Conservation (phyloP, 2,329 filamentous ascomycete genomes). For the Fusarium avenaceum region DNA sequence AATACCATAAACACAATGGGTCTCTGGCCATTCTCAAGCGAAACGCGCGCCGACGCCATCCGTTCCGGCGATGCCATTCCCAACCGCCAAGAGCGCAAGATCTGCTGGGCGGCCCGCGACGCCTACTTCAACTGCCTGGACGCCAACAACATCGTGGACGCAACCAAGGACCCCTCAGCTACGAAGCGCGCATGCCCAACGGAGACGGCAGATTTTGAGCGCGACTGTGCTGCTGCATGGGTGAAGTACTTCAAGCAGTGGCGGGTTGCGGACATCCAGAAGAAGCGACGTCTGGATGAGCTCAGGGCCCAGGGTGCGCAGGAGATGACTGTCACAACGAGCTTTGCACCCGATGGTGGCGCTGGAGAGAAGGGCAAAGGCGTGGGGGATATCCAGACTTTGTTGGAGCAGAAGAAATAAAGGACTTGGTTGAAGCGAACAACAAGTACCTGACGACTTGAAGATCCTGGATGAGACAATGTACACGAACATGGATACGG, state of each 20-base stretch:
- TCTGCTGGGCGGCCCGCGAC: slow-evolving; percentile 93
- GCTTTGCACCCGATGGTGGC: slow-evolving; percentile 55
- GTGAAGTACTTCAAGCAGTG: slow-evolving; percentile 99
- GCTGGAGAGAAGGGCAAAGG: slow-evolving; percentile 51
- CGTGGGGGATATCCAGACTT: slow-evolving; percentile 56
- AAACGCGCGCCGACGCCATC: slow-evolving; percentile 66
- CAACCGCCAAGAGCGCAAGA: slow-evolving; percentile 82
- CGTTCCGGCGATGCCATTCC: slow-evolving; percentile 77
- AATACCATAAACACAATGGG: slow-evolving; percentile 58
- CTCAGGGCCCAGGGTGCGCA: slow-evolving; percentile 80
- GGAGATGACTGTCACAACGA: slow-evolving; percentile 63
- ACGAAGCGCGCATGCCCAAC: slow-evolving; percentile 57
- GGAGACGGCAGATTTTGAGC: slow-evolving; percentile 74
- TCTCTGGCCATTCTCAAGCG: slow-evolving; percentile 61
- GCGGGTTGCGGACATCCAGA: slow-evolving; percentile 91
- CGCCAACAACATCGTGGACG: slow-evolving; percentile 82
- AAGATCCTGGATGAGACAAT: slow-evolving; percentile 12
- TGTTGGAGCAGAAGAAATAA: slow-evolving; percentile 56
- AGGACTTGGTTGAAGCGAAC: background rate
- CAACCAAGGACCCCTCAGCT: slow-evolving; percentile 59
- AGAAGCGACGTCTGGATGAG: slow-evolving; percentile 81
- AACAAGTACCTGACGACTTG: background rate
- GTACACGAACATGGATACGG: slow-evolving; percentile 16
- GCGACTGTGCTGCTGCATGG: slow-evolving; percentile 91
- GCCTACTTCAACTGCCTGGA: slow-evolving; percentile 91